These are phyloP conservation scores for Stephanodiscus triporus DNA, from an alignment of 108 stramenopile species.

Conservation along the genomic window DNA sequence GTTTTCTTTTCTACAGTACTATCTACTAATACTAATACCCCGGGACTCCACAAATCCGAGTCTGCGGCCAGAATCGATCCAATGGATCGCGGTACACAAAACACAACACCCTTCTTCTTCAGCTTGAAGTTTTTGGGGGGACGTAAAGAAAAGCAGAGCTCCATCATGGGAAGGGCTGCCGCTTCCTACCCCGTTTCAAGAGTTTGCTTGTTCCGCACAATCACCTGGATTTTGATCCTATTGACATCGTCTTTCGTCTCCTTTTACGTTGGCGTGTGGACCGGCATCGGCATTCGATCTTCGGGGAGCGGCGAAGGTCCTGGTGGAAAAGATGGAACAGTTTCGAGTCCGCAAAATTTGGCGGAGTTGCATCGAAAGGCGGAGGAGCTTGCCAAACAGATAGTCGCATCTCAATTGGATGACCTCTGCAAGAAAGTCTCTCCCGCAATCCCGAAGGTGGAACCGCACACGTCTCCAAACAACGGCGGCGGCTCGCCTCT, in stretches of 20 bases:
- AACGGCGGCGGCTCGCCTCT: not conserved
- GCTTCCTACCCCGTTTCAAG: too few species aligned
- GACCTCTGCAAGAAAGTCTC: conserved; percentile 24
- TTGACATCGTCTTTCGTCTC: conserved; percentile 6
- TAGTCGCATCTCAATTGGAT: not conserved
- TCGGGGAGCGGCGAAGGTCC: not conserved
- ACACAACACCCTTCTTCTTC: too few species aligned
- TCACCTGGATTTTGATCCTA: conserved; percentile 14
- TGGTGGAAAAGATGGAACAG: not conserved
- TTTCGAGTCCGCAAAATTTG: not conserved
- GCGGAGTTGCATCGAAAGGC: conserved; percentile 21
- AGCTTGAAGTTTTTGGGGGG: too few species aligned
- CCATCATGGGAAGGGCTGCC: too few species aligned
- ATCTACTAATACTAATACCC: too few species aligned
- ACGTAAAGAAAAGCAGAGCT: too few species aligned
- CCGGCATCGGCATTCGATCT: not conserved
- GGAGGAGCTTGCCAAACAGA: conserved; percentile 16
- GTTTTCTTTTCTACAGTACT: too few species aligned
- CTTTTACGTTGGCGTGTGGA: conserved; percentile 18
- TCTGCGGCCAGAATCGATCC: too few species aligned
- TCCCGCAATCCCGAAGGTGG: not conserved
- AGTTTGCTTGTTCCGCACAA: conserved; percentile 6
- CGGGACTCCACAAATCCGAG: too few species aligned
- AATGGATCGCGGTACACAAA: too few species aligned
- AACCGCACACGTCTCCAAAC: not conserved